These are phyloP conservation scores for Trametes cinnabarina DNA, from an alignment of 768 basidiomycete species.

Conservation along the genomic window DNA sequence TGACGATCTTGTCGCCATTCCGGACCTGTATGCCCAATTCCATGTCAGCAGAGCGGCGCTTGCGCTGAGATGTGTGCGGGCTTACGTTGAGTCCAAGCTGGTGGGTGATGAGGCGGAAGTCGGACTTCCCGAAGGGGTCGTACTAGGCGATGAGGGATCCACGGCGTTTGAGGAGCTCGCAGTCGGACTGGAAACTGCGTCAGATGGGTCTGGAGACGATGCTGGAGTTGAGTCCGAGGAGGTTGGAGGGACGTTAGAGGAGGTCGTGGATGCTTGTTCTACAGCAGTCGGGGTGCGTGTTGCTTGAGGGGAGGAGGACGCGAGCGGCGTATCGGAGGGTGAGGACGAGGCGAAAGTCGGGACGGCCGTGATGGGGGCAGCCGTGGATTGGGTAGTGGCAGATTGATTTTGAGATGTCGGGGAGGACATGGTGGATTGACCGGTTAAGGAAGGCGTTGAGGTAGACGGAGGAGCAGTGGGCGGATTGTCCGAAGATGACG, in stretches of 20 bases:
- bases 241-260: conserved; percentile 10
- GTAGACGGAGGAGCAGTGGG: conserved; percentile 19
- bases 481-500: background rate
- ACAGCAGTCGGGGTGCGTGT: background rate
- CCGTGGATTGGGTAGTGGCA: background rate
- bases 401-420: background rate
- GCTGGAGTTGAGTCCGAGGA: conserved; percentile 16
- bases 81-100: background rate
- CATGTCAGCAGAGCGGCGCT: too few species aligned
- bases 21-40: background rate
- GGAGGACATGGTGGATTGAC: conserved; percentile 8
- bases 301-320: background rate
- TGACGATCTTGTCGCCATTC: background rate
- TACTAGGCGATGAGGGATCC: background rate
- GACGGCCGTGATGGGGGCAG: too few species aligned
- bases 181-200: conserved; percentile 1
- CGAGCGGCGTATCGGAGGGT: background rate
- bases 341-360: background rate
- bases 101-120: conserved; percentile 21
- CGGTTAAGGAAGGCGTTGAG: conserved; percentile 1
- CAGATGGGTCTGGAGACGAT: conserved; percentile 19
- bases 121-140: conserved; percentile 10
- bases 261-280: background rate
- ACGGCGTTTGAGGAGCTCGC: background rate
- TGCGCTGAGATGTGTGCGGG: background rate